Percentiles rank a stretch among this genome's conserved stretches.
Evolutionary conservation across 441 rosid genomes (phyloP).

Genomic region (Erodium texanum): DNA sequence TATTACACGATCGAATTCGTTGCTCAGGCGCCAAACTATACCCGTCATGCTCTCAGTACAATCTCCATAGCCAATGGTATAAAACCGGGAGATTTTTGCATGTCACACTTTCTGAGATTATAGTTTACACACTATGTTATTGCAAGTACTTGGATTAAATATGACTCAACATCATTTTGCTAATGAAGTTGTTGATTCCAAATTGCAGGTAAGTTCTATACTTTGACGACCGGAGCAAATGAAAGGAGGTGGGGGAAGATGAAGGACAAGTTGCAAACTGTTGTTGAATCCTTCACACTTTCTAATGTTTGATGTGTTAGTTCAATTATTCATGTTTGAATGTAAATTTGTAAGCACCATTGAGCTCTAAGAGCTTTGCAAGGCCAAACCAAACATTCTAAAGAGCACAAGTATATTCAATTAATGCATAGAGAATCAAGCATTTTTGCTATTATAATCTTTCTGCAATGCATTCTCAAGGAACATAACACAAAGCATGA

Average conservation of each 20-base stretch:
- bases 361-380: conserved; percentile 3
- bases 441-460: conserved; percentile 7
- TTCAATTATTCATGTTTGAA: neutral
- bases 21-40: conserved; percentile 72
- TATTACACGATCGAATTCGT: conserved; percentile 75
- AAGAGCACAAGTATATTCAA: neutral
- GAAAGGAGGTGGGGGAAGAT: conserved; percentile 87
- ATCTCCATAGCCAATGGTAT: conserved; percentile 67
- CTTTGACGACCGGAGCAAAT: conserved; percentile 79
- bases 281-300: conserved; percentile 64
- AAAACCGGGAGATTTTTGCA: too few species aligned
- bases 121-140: too few species aligned
- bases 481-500: too few species aligned
- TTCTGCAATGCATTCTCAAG: too few species aligned
- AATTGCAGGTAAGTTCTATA: conserved; percentile 63
- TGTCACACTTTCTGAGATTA: too few species aligned
- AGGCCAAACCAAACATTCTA: conserved; percentile 6
- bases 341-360: conserved; percentile 15
- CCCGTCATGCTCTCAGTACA: conserved; percentile 72
- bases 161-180: neutral
- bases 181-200: neutral
- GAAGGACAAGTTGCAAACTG: conserved; percentile 69
- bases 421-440: neutral
- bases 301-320: conserved; percentile 34
- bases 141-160: too few species aligned